Base-by-base conservation (phyloP, 2,329 filamentous ascomycete genomes). In the Venturia nashicola region DNA sequence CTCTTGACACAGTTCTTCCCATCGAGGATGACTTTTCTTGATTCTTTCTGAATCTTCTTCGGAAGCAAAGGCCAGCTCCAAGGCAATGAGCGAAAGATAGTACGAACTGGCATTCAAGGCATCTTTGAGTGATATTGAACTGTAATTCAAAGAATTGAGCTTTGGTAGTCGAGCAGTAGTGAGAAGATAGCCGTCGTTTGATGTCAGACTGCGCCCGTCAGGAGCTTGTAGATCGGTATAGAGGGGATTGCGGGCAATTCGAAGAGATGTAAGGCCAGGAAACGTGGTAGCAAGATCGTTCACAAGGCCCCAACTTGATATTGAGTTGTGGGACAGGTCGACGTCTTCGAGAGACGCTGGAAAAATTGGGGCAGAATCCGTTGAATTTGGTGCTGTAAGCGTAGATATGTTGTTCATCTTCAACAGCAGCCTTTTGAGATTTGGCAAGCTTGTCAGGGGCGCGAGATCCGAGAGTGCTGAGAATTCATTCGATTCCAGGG, bases 31-130 rank as follows among this genome's bases (percentile, higher is more conserved):
- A 3, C 77, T 75, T 0, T 72, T 75, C 3, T 89, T 72, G 0
- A 96, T 81, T 1, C 77, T 76, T 0, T 74, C 68, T 36, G 78
- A 75, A 67, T 86, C 82, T 2, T 73, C 74, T 64, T 83, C 80
- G 0, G 84, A 77, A 0, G 84, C 82, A 3, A 80, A 77, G 0
- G 85, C 82, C 46, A 97, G 78, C 71, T 94, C 89, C 67, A 86
- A 86, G 12, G 83, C 89, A 65, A 97, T 94, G 63, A 89, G 83
- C 0, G 87, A 90, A 12, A 97, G 83, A 73, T 99, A 99, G 73
- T 96, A 99, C 70, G 93, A 87, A 69, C 97, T 94, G 5, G 91
- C 91, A 70, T 97, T 94, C 63, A 85, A 81, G 20, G 93, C 85
- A 72, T 97, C 92, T 51, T 87, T 84, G 0, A 79, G 69, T 0